A percentile compares a stretch with the other conserved stretches of the same genome.
Evolutionary conservation across 2,329 filamentous ascomycete species (phyloP).

Genomic region (Albophoma yamanashiensis): DNA sequence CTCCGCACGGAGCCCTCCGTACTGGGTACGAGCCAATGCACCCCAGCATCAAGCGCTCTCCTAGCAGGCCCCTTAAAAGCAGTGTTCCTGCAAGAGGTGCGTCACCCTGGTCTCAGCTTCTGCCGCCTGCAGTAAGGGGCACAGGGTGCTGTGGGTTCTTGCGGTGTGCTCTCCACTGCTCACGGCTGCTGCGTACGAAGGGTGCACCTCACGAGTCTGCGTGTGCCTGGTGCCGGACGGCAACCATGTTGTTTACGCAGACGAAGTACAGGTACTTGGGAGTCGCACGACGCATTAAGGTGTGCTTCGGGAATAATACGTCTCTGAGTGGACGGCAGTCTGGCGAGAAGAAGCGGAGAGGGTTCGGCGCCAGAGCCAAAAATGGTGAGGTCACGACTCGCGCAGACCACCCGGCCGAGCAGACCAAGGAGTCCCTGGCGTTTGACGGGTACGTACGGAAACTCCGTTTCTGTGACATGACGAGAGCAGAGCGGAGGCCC

Average conservation of each 20-base stretch:
- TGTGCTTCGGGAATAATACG: neutral
- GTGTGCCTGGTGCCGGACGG: too few relatives aligned
- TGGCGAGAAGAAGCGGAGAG: neutral
- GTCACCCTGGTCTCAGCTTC: neutral
- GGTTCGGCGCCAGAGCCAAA: neutral
- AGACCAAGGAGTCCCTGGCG: neutral
- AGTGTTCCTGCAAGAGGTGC: neutral
- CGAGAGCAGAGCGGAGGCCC: neutral
- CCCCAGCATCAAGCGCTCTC: neutral
- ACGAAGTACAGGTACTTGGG: neutral
- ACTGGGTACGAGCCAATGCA: neutral
- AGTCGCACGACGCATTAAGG: neutral
- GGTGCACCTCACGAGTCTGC: too few relatives aligned
- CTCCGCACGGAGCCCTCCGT: neutral
- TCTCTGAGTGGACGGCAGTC: neutral
- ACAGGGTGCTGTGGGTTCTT: neutral
- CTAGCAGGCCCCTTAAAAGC: neutral
- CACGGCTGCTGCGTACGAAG: too few relatives aligned
- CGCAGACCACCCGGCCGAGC: neutral
- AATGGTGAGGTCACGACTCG: slow-evolving; percentile 1
- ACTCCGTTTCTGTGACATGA: neutral
- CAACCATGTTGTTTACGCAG: too few relatives aligned
- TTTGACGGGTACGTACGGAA: neutral
- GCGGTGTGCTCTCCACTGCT: neutral
- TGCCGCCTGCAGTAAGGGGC: neutral